A percentile compares a stretch with the other conserved stretches of the same genome.
phyloP scores from a whole-genome alignment of 495 filamentous ascomycete species.

The Penicillium paradoxum region DNA sequence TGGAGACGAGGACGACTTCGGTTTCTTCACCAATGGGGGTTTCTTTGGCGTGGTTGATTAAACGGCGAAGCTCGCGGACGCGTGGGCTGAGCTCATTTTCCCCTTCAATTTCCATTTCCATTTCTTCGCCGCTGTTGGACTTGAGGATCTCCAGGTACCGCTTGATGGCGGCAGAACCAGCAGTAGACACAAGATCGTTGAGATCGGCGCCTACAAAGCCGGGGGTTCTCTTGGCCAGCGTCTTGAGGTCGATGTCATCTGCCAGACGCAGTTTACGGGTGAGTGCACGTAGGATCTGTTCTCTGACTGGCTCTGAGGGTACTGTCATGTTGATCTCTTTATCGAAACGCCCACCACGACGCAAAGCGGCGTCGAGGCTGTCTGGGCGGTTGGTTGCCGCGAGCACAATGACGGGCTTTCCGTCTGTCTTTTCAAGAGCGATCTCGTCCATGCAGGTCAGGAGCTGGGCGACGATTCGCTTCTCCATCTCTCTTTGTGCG shows the following conservation, averaged over 20 bases:
- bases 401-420: slow-evolving; percentile 88
- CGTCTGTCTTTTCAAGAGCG: slow-evolving; percentile 71
- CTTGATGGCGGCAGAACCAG: slow-evolving; percentile 61
- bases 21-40: slow-evolving; percentile 40
- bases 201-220: slow-evolving; percentile 97
- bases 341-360: slow-evolving; percentile 82
- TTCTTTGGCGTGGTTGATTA: slow-evolving; percentile 51
- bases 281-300: slow-evolving; percentile 76
- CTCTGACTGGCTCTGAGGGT: slow-evolving; percentile 75
- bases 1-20: slow-evolving; percentile 47
- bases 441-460: slow-evolving; percentile 85
- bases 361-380: slow-evolving; percentile 78
- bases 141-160: slow-evolving; percentile 51
- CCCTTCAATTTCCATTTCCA: slow-evolving; percentile 52
- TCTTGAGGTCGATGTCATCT: slow-evolving; percentile 68
- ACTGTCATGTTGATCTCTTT: slow-evolving; percentile 95
- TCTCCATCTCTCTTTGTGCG: slow-evolving; percentile 96
- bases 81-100: slow-evolving; percentile 34
- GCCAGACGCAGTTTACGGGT: slow-evolving; percentile 64
- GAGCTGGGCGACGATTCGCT: slow-evolving; percentile 89
- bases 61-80: slow-evolving; percentile 48
- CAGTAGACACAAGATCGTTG: slow-evolving; percentile 71
- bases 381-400: slow-evolving; percentile 94
- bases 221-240: slow-evolving; percentile 83
- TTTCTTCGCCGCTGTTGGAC: slow-evolving; percentile 46